Evolutionary conservation across 2,329 filamentous ascomycete genomes (phyloP), one percentile per base, ranked within the genome.

Genomic region (Cercospora zeina): DNA sequence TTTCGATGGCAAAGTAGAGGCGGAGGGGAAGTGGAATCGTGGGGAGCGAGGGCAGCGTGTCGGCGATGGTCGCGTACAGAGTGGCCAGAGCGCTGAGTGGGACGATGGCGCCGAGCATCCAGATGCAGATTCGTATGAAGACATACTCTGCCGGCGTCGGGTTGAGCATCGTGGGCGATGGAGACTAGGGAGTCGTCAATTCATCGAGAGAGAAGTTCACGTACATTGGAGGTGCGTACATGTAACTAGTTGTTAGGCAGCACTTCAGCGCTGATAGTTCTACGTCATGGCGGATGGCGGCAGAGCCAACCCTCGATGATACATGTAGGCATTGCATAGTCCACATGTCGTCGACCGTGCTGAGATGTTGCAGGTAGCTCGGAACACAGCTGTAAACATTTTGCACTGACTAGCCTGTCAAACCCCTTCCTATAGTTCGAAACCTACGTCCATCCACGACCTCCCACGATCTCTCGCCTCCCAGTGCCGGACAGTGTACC

Each of bases 61-160:
- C 31, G 19, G 24, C 30, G 6, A 63, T 8, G 4, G 53, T 9
- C 11, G 53, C 45, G 19, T 56, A 60, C 27, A 21, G 33, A 4
- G 65, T 57, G 27, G 55, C 63, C 13, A 34, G 19, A 11, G 60
- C 49, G 49, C 59, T 61, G 30, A 63, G 16, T 19, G 62, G 62
- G 13, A 54, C 54, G 27, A 67, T 65, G 33, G 60, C 47, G 24
- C 62, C 60, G 11, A 67, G 55, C 2, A 36, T 42, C 16, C 61
- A 53, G 45, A 67, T 65, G 34, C 65, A 67, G n/a, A 63, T 51
- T 39, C 60, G 65, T 11, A 67, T 67, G 65, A 67, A 67, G 53
- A 55, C 58, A 39, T 61, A 65, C 21, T 65, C 60, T 1, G 60
- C 59, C 1, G 51, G 62, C 11, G 65, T 56, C 50, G 54, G 49